Evolutionary conservation across 129 eudicot genomes (phyloP), one percentile per base, ranked within the genome.

Genomic region (Chrysanthemum lavandulifolium): DNA sequence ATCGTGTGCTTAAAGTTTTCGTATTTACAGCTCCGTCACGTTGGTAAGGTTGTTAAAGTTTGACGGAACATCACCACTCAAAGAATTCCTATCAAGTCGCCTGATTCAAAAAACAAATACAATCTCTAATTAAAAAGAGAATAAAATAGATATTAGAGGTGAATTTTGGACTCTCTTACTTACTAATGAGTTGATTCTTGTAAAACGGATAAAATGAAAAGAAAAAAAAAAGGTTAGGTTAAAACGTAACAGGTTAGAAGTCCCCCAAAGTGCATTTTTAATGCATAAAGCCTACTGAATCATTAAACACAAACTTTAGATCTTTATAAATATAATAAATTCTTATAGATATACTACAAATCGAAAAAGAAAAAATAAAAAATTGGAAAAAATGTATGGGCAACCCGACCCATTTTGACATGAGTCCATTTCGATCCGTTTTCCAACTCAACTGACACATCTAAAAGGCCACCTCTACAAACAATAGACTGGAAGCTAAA

Each of bases 41-140:
- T 48, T 40, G 9, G 48, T 64, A 66, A 85, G 86, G 65, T 68
- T 79, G 80, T 71, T 76, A 76, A 85, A 61, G 82, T 29, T 79
- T 51, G 89, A 55, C 0, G 89, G 89, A 11, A 82, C 76, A 43
- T 67, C 0, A 7, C 89, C 86, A 40, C 49, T 58, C 48, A 85
- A 66, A 10, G 69, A 53, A 61, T 84, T 81, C 65, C 75, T 75
- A 63, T 84, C 81, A 43, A 84, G 81, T 25, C 84, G 84, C 18
- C 82, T 85, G 84, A 60, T 64, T 36, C 13, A 49, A 61, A 52
- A 36, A 76, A 61, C 47, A 31, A 6, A 31, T 31, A 3, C 36
- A 31, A 31, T 11, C 2, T 18, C 11, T 14, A 5, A 7, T 68
- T 60, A 68, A 61, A 58, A 31, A 27, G 27, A 31, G 55, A 59